Percentiles rank a stretch among this genome's conserved stretches.
phyloP scores from a whole-genome alignment of 2,329 filamentous ascomycete species.

The Aureobasidium musti region DNA sequence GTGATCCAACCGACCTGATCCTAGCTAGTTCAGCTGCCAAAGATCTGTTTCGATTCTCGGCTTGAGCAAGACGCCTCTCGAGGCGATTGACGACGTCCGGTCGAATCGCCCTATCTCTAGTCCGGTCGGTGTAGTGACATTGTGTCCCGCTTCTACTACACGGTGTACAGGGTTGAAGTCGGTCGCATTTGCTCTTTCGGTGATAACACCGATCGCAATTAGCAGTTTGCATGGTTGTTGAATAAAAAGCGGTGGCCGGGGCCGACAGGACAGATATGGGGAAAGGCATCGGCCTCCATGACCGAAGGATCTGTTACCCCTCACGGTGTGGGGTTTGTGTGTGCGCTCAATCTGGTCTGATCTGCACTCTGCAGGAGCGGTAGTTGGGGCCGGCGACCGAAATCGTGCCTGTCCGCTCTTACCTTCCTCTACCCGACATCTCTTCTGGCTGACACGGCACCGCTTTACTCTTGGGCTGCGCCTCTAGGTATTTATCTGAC shows the following conservation, averaged over 20 bases:
- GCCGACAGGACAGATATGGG: conserved; percentile 1
- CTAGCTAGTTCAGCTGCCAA: conserved; percentile 33
- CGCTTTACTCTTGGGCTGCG: neutral
- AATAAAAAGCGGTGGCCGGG: neutral
- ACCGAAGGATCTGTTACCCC: neutral
- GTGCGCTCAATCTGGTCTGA: neutral
- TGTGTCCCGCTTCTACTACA: conserved; percentile 42
- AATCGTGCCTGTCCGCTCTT: neutral
- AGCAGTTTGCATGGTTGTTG: conserved; percentile 25
- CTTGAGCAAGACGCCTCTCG: conserved; percentile 42
- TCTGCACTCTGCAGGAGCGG: conserved; percentile 11
- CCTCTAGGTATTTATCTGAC: neutral
- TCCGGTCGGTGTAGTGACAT: conserved; percentile 42
- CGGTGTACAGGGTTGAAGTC: conserved; percentile 43
- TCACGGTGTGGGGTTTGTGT: neutral
- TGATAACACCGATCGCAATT: conserved; percentile 47
- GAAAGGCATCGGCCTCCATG: neutral
- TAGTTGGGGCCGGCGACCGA: conserved; percentile 4
- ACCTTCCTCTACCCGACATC: neutral
- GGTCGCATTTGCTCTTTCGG: conserved; percentile 49
- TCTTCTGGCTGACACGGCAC: neutral
- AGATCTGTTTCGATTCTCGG: conserved; percentile 40
- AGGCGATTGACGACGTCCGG: conserved; percentile 43
- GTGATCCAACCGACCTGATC: conserved; percentile 9
- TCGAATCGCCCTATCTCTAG: conserved; percentile 38